Evolutionary conservation across 192 early-diverging fungal species (phyloP).

Genomic region (Allomyces macrogynus): DNA sequence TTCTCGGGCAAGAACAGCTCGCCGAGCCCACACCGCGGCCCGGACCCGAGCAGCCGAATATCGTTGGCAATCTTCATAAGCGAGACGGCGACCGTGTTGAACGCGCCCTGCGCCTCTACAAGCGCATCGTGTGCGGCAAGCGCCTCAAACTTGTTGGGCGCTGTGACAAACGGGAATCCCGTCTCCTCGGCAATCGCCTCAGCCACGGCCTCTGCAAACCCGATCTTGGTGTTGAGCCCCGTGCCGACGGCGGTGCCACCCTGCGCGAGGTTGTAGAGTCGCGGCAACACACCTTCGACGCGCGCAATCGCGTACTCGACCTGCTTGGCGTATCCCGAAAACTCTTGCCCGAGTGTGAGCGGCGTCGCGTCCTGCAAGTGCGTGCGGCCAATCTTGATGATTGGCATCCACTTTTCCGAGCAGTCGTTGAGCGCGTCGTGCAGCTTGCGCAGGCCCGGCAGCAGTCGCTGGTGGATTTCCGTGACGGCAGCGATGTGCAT

Average conservation of each 20-base stretch:
- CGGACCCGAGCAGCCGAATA: conserved; percentile 83
- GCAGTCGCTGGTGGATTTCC: conserved; percentile 58
- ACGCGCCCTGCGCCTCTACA: conserved; percentile 82
- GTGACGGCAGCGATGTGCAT: conserved; percentile 93
- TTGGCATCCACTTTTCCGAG: conserved; percentile 62
- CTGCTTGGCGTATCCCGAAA: conserved; percentile 84
- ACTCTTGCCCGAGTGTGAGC: conserved; percentile 92
- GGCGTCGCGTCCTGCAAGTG: conserved; percentile 97
- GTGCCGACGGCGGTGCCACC: conserved; percentile 96
- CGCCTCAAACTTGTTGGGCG: conserved; percentile 99
- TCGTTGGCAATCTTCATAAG: conserved; percentile 99
- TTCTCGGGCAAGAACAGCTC: conserved; percentile 93
- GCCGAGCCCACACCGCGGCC: conserved; percentile 92
- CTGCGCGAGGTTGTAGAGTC: conserved; percentile 81
- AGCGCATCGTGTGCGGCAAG: conserved; percentile 96
- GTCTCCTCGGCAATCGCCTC: conserved; percentile 72
- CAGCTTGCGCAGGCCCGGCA: conserved; percentile 69
- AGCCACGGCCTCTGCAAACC: conserved; percentile 81
- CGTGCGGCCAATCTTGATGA: conserved; percentile 98
- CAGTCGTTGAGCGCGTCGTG: conserved; percentile 59
- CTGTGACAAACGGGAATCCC: conserved; percentile 75
- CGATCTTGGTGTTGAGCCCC: conserved; percentile 83
- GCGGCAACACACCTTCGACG: conserved; percentile 57
- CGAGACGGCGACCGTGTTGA: conserved; percentile 87
- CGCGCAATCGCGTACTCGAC: conserved; percentile 73